Evolutionary conservation across 2,329 filamentous ascomycete species (phyloP).

Genomic region (Rosellinia necatrix): DNA sequence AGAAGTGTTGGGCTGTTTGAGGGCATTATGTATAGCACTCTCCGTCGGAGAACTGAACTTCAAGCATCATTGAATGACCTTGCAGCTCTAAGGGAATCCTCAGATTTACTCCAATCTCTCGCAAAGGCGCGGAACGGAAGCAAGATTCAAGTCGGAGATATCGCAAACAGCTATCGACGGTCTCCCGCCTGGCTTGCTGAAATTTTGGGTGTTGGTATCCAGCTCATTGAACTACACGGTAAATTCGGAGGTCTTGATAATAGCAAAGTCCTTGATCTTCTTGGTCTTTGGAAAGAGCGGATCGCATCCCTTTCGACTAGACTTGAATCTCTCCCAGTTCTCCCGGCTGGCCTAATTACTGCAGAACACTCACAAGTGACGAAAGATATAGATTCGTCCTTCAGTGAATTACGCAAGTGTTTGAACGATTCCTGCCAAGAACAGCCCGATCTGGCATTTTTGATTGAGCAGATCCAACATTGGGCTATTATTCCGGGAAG

Average conservation of each 20-base stretch:
- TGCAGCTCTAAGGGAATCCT: conserved; percentile 44
- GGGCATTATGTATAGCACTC: conserved; percentile 71
- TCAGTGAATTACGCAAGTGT: conserved; percentile 46
- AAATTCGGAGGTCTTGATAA: conserved; percentile 63
- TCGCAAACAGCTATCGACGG: conserved; percentile 35
- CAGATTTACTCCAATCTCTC: conserved; percentile 45
- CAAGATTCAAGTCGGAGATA: conserved; percentile 29
- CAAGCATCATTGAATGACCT: conserved; percentile 46
- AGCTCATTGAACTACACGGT: conserved; percentile 68
- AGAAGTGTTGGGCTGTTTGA: conserved; percentile 87
- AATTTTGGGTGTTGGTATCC: conserved; percentile 65
- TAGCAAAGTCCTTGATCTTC: conserved; percentile 46
- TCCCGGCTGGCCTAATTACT: conserved; percentile 59
- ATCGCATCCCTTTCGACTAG: conserved; percentile 51
- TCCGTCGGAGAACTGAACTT: conserved; percentile 63
- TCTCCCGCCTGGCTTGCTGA: conserved; percentile 66
- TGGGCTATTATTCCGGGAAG: conserved; percentile 59
- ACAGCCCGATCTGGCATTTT: conserved; percentile 65
- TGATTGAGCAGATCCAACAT: conserved; percentile 66
- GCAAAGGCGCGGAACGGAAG: conserved; percentile 31
- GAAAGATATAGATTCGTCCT: conserved; percentile 42
- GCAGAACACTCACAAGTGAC: conserved; percentile 43
- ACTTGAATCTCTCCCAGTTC: conserved; percentile 48
- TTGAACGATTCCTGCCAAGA: conserved; percentile 50
- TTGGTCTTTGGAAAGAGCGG: conserved; percentile 56